A percentile compares a stretch with the other conserved stretches of the same genome.
Conservation (phyloP, 2,329 filamentous ascomycete species). For the Phialocephala sp. region DNA sequence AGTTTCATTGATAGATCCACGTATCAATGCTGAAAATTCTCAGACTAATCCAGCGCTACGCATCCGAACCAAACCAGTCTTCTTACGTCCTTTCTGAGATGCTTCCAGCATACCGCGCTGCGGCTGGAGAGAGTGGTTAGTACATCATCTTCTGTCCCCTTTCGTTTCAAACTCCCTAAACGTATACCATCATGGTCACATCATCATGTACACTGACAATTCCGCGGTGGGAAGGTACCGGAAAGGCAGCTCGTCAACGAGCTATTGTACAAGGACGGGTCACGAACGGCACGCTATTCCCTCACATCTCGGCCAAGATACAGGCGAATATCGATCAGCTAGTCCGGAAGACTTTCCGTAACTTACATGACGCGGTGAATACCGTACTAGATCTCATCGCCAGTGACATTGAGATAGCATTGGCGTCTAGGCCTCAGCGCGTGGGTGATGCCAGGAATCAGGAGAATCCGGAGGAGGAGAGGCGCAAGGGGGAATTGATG, state of each 20-base stretch:
- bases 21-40: constrained; percentile 19
- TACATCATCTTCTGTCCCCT: constrained; percentile 16
- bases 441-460: constrained; percentile 13
- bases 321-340: constrained; percentile 19
- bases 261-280: constrained; percentile 26
- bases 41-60: constrained; percentile 25
- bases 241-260: constrained; percentile 23
- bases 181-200: neutral
- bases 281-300: constrained; percentile 29
- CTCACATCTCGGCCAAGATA: constrained; percentile 28
- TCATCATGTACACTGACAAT: constrained; percentile 13
- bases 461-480: constrained; percentile 16
- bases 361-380: constrained; percentile 12
- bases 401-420: constrained; percentile 24
- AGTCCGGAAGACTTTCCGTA: constrained; percentile 20
- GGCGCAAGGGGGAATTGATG: constrained; percentile 21
- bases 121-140: constrained; percentile 26
- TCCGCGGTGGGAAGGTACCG: constrained; percentile 21
- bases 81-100: constrained; percentile 32
- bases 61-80: constrained; percentile 31
- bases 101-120: constrained; percentile 29
- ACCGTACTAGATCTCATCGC: constrained; percentile 17
- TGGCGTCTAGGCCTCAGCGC: constrained; percentile 17
- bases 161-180: constrained; percentile 10
- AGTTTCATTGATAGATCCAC: neutral